phyloP scores from a whole-genome alignment of 176 grass and related monocot genomes.

The Juncus inflexus region DNA sequence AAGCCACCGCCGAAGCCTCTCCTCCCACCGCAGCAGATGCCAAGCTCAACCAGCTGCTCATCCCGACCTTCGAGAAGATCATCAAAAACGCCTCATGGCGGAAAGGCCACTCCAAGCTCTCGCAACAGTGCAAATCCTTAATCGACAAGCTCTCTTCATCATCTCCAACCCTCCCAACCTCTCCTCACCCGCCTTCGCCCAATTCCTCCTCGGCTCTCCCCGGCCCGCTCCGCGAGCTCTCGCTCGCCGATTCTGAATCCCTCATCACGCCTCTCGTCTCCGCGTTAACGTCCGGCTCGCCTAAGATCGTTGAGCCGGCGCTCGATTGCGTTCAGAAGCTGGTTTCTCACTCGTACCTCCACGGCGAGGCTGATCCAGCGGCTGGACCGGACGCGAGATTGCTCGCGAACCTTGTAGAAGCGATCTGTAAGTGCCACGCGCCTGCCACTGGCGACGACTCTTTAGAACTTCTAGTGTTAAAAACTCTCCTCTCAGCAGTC shows the following conservation, averaged over 20 bases:
- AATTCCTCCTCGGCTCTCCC: conserved; percentile 73
- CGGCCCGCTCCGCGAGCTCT: conserved; percentile 66
- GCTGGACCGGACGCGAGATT: conserved; percentile 63
- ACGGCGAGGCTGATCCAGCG: conserved; percentile 80
- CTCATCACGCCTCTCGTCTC: conserved; percentile 58
- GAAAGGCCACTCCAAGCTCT: conserved; percentile 98
- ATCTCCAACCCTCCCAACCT: conserved; percentile 31
- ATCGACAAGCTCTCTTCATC: conserved; percentile 65
- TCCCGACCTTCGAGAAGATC: conserved; percentile 92
- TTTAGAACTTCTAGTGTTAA: conserved; percentile 84
- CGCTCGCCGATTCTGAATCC: conserved; percentile 76
- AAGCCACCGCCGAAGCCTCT: conserved; percentile 43
- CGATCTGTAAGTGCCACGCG: conserved; percentile 61
- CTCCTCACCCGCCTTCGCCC: conserved; percentile 53
- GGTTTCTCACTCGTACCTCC: conserved; percentile 87
- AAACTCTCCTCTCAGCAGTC: conserved; percentile 91
- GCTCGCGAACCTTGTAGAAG: conserved; percentile 60
- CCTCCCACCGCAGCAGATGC: conserved; percentile 52
- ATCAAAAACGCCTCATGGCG: conserved; percentile 91
- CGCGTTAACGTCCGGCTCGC: conserved; percentile 54
- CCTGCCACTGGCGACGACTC: conserved; percentile 49
- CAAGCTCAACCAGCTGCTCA: conserved; percentile 56
- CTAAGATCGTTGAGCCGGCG: conserved; percentile 67
- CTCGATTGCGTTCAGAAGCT: conserved; percentile 84
- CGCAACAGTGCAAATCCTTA: conserved; percentile 84